Evolutionary conservation across 257 asterid species (phyloP).

Genomic region (Misopates orontium): DNA sequence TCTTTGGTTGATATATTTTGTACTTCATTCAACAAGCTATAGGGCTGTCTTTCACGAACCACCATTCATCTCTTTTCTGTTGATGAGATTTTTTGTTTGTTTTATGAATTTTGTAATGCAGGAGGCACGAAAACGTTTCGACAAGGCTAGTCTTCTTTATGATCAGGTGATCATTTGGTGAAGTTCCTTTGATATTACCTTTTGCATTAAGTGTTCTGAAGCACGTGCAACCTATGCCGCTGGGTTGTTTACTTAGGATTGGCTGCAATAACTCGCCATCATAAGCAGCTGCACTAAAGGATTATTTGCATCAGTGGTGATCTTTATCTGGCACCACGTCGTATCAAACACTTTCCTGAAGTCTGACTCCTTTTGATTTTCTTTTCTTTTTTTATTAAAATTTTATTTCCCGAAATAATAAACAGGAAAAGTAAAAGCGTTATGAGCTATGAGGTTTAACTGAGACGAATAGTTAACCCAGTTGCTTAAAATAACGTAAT

Average conservation of each 20-base stretch:
- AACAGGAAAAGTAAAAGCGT: not conserved
- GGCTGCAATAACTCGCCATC: constrained; percentile 9
- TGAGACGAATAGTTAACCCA: not conserved
- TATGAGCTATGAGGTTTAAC: not conserved
- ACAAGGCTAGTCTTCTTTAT: constrained; percentile 94
- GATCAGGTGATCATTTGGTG: constrained; percentile 72
- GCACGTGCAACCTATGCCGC: constrained; percentile 19
- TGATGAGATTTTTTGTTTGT: constrained; percentile 10
- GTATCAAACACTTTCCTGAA: not conserved
- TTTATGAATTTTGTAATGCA: constrained; percentile 45
- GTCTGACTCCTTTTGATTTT: not conserved
- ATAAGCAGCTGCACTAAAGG: not conserved
- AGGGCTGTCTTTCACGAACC: constrained; percentile 1
- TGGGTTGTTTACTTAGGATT: constrained; percentile 14
- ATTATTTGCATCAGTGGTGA: constrained; percentile 12
- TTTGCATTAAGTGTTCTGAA: constrained; percentile 13
- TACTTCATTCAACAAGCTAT: too few species aligned
- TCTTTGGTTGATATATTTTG: not conserved
- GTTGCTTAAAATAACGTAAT: constrained; percentile 7
- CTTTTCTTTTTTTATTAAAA: too few species aligned
- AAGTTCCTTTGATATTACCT: constrained; percentile 11
- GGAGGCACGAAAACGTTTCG: constrained; percentile 98
- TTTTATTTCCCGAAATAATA: constrained; percentile 2
- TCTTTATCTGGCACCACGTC: not conserved
- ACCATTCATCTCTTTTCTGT: constrained; percentile 1